phyloP scores from a whole-genome alignment of 1,284 basidiomycete genomes.

The Cutaneotrichosporon daszewskae region DNA sequence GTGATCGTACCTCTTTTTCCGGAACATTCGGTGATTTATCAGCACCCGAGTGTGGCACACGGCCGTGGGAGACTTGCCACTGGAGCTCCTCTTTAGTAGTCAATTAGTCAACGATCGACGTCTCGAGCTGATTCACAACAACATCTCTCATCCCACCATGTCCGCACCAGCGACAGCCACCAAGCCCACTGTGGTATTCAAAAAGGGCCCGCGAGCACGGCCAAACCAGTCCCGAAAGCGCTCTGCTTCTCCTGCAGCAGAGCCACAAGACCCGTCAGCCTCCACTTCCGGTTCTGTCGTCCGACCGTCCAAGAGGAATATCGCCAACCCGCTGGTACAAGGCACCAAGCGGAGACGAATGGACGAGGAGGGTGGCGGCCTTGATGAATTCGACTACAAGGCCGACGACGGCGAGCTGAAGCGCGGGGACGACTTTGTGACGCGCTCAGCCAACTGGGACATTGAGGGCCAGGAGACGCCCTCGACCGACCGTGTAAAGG shows the following conservation, averaged over 20 bases:
- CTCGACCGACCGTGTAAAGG: conserved; percentile 30
- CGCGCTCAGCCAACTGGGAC: conserved; percentile 49
- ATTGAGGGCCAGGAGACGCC: conserved; percentile 34
- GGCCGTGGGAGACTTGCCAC: not conserved
- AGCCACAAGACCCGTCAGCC: conserved; percentile 42
- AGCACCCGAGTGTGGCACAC: not conserved
- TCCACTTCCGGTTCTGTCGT: conserved; percentile 55
- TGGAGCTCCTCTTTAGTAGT: too few species aligned
- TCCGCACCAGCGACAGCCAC: conserved; percentile 16
- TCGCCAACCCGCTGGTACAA: conserved; percentile 67
- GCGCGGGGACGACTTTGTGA: conserved; percentile 44
- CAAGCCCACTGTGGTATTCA: conserved; percentile 68
- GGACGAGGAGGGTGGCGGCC: conserved; percentile 54
- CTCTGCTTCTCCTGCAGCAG: conserved; percentile 56
- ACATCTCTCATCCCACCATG: conserved; percentile 17
- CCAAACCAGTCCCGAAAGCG: conserved; percentile 60
- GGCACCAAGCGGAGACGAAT: conserved; percentile 68
- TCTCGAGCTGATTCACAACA: too few species aligned
- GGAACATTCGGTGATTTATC: conserved; percentile 1
- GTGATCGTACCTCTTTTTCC: not conserved
- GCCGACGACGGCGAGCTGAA: conserved; percentile 36
- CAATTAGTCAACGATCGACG: conserved; percentile 8
- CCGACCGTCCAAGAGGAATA: conserved; percentile 62
- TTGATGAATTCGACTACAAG: conserved; percentile 57
- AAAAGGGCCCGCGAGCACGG: conserved; percentile 70